Evolutionary conservation across 768 basidiomycete species (phyloP).

Genomic region (Sporobolomyces roseus): DNA sequence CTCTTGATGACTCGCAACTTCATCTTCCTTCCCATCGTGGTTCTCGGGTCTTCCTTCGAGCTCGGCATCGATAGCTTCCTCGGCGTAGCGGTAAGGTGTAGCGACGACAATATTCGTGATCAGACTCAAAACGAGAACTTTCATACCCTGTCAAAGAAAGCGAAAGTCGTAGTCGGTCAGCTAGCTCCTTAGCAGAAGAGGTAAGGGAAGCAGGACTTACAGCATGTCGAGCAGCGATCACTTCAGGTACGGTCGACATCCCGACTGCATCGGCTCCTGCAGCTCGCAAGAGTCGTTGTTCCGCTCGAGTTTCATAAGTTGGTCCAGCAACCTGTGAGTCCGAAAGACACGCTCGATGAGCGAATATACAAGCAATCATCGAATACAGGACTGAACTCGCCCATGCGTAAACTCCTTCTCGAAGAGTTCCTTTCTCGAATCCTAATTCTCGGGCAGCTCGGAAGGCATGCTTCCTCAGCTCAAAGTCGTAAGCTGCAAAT

Average conservation of each 20-base stretch:
- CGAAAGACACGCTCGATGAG: not conserved
- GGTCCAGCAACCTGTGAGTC: slow-evolving; percentile 58
- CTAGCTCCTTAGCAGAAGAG: not conserved
- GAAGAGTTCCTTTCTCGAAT: slow-evolving; percentile 58
- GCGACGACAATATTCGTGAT: slow-evolving; percentile 83
- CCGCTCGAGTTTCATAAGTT: slow-evolving; percentile 83
- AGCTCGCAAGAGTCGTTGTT: slow-evolving; percentile 68
- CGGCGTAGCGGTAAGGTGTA: slow-evolving; percentile 64
- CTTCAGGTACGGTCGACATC: slow-evolving; percentile 90
- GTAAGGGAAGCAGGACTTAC: slow-evolving; percentile 35
- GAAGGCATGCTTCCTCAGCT: slow-evolving; percentile 68
- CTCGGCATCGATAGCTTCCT: slow-evolving; percentile 71
- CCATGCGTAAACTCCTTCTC: slow-evolving; percentile 84
- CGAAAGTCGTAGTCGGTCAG: not conserved
- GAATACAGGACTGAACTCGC: slow-evolving; percentile 50
- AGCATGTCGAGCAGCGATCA: slow-evolving; percentile 59
- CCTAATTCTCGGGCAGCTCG: slow-evolving; percentile 64
- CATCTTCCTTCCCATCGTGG: slow-evolving; percentile 13
- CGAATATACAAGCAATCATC: slow-evolving; percentile 29
- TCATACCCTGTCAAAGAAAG: slow-evolving; percentile 56
- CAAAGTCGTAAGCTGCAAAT: slow-evolving; percentile 71
- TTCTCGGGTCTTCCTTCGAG: slow-evolving; percentile 55
- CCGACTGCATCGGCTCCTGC: slow-evolving; percentile 87
- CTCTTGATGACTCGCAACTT: slow-evolving; percentile 40
- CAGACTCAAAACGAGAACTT: slow-evolving; percentile 73